A percentile compares a stretch with the other conserved stretches of the same genome.
phyloP scores from a whole-genome alignment of 352 stramenopile genomes.

The Phytophthora meadii region DNA sequence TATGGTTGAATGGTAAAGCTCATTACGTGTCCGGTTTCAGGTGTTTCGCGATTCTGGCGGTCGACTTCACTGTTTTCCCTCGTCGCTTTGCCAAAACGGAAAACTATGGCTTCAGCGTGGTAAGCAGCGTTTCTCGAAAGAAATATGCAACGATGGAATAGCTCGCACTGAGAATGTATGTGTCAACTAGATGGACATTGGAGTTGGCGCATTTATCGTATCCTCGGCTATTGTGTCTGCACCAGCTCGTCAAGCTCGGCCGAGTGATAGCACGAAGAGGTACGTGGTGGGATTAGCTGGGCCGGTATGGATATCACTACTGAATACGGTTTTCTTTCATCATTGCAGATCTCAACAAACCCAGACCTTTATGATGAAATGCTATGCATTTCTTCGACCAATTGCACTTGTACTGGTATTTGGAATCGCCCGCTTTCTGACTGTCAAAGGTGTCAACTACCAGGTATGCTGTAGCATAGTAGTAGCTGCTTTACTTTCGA shows the following conservation, averaged over 20 bases:
- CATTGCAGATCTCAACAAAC: constrained; percentile 17
- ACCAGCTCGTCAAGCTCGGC: constrained; percentile 62
- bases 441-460: constrained; percentile 88
- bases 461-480: constrained; percentile 45
- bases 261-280: constrained; percentile 27
- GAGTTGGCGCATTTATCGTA: constrained; percentile 95
- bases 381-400: constrained; percentile 72
- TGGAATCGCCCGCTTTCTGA: constrained; percentile 73
- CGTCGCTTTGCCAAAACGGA: constrained; percentile 96
- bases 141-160: not conserved
- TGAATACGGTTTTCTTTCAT: not conserved
- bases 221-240: constrained; percentile 84
- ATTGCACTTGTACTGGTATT: constrained; percentile 78
- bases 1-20: not conserved
- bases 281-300: constrained; percentile 3
- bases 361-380: constrained; percentile 27
- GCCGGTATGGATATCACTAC: not conserved
- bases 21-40: constrained; percentile 30
- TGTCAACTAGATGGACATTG: constrained; percentile 95
- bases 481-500: too few relatives aligned
- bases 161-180: not conserved
- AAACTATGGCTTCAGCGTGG: constrained; percentile 94
- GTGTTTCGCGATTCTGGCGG: constrained; percentile 95
- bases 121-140: constrained; percentile 35
- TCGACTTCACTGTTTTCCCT: constrained; percentile 98